Base-by-base conservation (phyloP, 1,284 basidiomycete species). In the Singerocomus inundabilis region DNA sequence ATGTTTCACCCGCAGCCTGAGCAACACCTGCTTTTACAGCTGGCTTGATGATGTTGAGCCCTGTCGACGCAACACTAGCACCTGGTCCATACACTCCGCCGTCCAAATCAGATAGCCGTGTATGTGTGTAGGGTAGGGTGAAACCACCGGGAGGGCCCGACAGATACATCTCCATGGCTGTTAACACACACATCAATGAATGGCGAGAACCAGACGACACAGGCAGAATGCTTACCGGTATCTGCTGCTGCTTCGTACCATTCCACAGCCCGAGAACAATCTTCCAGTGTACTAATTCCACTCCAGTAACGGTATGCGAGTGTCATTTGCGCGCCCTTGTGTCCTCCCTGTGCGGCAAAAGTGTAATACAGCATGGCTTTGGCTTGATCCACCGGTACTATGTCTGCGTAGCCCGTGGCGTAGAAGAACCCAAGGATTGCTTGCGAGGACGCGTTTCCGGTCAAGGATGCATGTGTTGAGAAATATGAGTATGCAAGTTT, bases 251-350 rank as follows among this genome's bases (percentile, higher is more conserved):
- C 77, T 62, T 92, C 88, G 66, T 97, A 98, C 85, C 91, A 97
- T 24, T 82, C 80, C 39, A 93, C 70, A 4, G 94, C 90, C 6
- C 81, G 75, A 62, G 82, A 76, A 66, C 95, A 98, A 60, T 87
- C 85, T 66, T 97, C 93, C 46, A 85, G 76, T 0, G 91, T 88
- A 6, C 94, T 92, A 52, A 99, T 95, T 0, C 97, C 97, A 25
- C 88, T 87, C 89, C 92, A 97, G 65, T 95, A 88, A n/a, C 94
- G 82, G 69, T 96, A 98, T 0, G 87, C 97, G 33, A 99, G 75
- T 0, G 93, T 84, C 90, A 96, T 94, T 66, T 95, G 88, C 0
- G 96, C 90, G 5, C 89, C 85, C 57, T 85, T 82, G 69, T 95
- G 81, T 0, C 89, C 91, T 15, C 88, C 88, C 47, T 93, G 84